Evolutionary conservation across 2,329 filamentous ascomycete genomes (phyloP).

Genomic region (Fusarium coffeatum): DNA sequence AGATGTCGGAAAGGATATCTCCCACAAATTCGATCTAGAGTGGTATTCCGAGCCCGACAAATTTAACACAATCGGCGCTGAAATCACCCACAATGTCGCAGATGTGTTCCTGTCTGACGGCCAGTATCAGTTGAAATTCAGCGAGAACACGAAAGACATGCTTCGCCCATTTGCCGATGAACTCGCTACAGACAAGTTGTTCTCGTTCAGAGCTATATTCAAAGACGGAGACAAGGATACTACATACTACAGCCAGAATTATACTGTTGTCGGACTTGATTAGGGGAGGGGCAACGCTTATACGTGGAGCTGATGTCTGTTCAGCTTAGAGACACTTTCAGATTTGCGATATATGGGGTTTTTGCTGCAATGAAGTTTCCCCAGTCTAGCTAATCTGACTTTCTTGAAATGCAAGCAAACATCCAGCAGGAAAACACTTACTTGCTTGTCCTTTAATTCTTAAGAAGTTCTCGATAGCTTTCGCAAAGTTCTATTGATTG

Average conservation of each 20-base stretch:
- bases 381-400: not conserved
- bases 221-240: not conserved
- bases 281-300: not conserved
- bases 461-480: no score
- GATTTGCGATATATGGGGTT: not conserved
- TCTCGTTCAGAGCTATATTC: constrained; percentile 1
- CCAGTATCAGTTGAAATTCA: not conserved
- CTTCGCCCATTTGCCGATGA: not conserved
- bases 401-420: not conserved
- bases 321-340: not conserved
- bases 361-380: not conserved
- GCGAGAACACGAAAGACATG: not conserved
- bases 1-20: not conserved
- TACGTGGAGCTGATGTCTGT: not conserved
- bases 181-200: not conserved
- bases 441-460: no score
- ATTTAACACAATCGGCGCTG: not conserved
- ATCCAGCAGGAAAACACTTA: no score
- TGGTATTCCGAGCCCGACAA: constrained; percentile 3
- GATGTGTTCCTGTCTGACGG: not conserved
- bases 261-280: not conserved
- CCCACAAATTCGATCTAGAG: not conserved
- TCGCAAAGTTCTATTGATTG: no score
- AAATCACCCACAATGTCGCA: not conserved
- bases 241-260: constrained; percentile 1